Conservation (phyloP, 805 yeast genomes). For the Lachancea quebecensis region DNA sequence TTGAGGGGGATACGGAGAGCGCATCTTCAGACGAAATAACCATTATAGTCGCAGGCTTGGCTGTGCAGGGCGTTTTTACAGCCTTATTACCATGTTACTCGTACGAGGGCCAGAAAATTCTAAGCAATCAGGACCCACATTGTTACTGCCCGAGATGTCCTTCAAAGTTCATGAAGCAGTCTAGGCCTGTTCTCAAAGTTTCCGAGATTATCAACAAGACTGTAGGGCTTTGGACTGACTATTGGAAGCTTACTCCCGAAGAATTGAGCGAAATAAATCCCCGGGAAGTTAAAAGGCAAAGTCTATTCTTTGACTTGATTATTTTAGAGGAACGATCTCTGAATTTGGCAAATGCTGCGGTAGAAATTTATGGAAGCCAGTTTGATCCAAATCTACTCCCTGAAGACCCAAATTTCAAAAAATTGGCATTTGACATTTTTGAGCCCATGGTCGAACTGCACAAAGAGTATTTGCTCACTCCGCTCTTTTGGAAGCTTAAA, state of each 20-base stretch:
- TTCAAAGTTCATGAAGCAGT: conserved; percentile 1
- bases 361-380: conserved; percentile 46
- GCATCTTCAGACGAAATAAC: conserved; percentile 28
- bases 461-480: conserved; percentile 45
- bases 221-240: conserved; percentile 54
- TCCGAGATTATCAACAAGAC: conserved; percentile 33
- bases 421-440: conserved; percentile 53
- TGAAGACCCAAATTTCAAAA: conserved; percentile 48
- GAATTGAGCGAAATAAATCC: conserved; percentile 47
- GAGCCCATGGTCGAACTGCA: conserved; percentile 51
- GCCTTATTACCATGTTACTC: conserved; percentile 32
- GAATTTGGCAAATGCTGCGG: conserved; percentile 57
- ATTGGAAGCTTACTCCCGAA: conserved; percentile 54
- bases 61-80: conserved; percentile 32
- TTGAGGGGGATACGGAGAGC: conserved; percentile 29
- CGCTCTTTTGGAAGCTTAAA: conserved; percentile 49
- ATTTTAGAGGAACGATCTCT: conserved; percentile 65
- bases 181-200: conserved; percentile 22
- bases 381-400: conserved; percentile 40
- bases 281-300: conserved; percentile 56
- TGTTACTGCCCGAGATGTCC: conserved; percentile 15
- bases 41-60: conserved; percentile 32
- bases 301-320: conserved; percentile 68
- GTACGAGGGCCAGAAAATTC: conserved; percentile 8
- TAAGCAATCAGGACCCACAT: conserved; percentile 5